Evolutionary conservation across 129 eudicot genomes (phyloP).

Genomic region (Pseudognaphalium luteoalbum): DNA sequence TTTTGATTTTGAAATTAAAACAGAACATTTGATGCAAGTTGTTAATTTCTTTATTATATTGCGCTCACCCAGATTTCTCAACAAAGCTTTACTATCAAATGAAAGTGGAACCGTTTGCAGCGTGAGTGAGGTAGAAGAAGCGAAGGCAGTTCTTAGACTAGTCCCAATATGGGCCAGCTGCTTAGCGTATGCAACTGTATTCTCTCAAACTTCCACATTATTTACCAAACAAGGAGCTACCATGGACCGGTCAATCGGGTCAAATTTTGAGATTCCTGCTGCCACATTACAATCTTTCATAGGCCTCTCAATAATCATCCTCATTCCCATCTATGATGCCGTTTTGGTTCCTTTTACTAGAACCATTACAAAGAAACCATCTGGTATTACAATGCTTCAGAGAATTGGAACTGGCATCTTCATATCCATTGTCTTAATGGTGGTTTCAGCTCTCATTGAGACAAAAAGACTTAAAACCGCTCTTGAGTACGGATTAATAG

Average conservation of each 20-base stretch:
- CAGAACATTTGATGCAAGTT: neutral
- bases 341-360: conserved; percentile 56
- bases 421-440: conserved; percentile 49
- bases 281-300: conserved; percentile 66
- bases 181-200: conserved; percentile 52
- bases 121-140: conserved; percentile 54
- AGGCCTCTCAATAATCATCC: conserved; percentile 41
- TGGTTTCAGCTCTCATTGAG: conserved; percentile 61
- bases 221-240: conserved; percentile 80
- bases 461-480: conserved; percentile 54
- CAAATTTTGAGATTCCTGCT: conserved; percentile 55
- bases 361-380: conserved; percentile 38
- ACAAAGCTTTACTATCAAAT: conserved; percentile 49
- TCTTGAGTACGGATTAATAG: conserved; percentile 40
- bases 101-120: conserved; percentile 36
- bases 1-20: no score
- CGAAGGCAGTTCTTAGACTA: conserved; percentile 48
- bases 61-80: conserved; percentile 46
- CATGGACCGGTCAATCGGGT: conserved; percentile 61
- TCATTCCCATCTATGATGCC: conserved; percentile 66
- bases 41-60: neutral
- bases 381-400: conserved; percentile 73
- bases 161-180: conserved; percentile 67
- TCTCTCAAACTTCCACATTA: conserved; percentile 60
- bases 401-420: conserved; percentile 74